Percentiles rank a stretch among this genome's conserved stretches.
phyloP scores from a whole-genome alignment of 2,329 filamentous ascomycete species.

The Calonectria henricotiae region DNA sequence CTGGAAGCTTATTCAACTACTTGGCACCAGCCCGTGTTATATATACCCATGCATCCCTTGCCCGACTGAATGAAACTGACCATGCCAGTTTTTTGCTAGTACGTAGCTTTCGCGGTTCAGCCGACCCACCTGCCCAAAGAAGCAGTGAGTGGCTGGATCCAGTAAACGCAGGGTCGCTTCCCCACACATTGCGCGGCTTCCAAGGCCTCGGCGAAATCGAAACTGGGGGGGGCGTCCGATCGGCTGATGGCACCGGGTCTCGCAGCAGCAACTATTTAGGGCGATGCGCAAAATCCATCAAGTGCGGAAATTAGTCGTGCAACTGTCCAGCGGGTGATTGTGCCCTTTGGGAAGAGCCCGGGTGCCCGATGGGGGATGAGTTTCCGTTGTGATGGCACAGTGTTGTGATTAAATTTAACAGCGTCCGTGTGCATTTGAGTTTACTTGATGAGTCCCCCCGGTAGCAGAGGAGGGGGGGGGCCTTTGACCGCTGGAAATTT shows the following conservation, averaged over 20 bases:
- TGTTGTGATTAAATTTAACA: neutral
- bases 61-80: neutral
- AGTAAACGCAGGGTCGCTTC: neutral
- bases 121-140: constrained; percentile 1
- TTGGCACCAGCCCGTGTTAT: neutral
- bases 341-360: neutral
- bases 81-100: neutral
- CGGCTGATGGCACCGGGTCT: constrained; percentile 16
- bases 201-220: constrained; percentile 23
- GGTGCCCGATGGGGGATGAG: constrained; percentile 1
- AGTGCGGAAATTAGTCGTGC: constrained; percentile 8
- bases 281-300: neutral
- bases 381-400: neutral
- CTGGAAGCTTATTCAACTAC: neutral
- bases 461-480: neutral
- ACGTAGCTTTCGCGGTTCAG: neutral
- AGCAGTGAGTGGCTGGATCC: constrained; percentile 2
- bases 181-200: neutral
- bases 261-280: no score
- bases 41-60: constrained; percentile 13
- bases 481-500: constrained; percentile 12
- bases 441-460: neutral
- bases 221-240: constrained; percentile 10
- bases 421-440: constrained; percentile 18
- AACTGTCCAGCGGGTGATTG: neutral